Evolutionary conservation across 306 rosid species (phyloP), one percentile per base, ranked within the genome.

Genomic region (Trifolium fragiferum): DNA sequence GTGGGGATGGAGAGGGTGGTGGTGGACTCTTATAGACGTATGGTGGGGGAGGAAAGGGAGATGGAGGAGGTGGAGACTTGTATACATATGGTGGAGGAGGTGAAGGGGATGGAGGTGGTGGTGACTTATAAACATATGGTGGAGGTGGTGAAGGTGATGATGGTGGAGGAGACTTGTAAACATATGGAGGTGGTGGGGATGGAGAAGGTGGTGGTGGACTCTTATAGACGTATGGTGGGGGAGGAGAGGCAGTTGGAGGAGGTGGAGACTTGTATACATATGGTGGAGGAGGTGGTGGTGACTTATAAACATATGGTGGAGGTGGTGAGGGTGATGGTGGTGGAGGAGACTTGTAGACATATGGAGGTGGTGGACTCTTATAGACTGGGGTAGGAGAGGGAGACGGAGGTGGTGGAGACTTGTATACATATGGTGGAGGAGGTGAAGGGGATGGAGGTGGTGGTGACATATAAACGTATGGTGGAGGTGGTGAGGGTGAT

Each of bases 61-160:
- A 40, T 9, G 46, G 46, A 0, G 46, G 47, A 0, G 44, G 55
- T 3, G 47, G 47, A 0, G 13, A 2, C 13, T 77, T 82, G 0
- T 44, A 41, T 1, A 15, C 20, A 3, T 77, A 57, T 0, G 81
- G 75, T 0, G 81, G 78, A 0, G 61, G 43, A 1, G 30, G 47
- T 2, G 47, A 41, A 5, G 47, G 47, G 1, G 47, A 41, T 10
- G 47, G 47, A 1, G 47, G 23, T 1, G 13, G 21, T 0, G 79
- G 79, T 0, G 79, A 46, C 35, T 58, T 25, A 68, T 73, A 16
- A 67, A 68, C 7, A 30, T 57, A 74, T 1, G 70, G 83, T 3
- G 63, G 73, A 5, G 47, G 47, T 10, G 47, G 47, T 3, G 47
- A 41, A 10, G 47, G 47, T 2, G 47, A 41, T 4, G 47, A 15